Percentiles rank a stretch among this genome's conserved stretches.
Evolutionary conservation across 2,329 filamentous ascomycete genomes (phyloP).

Genomic region (Monosporascus sp.): DNA sequence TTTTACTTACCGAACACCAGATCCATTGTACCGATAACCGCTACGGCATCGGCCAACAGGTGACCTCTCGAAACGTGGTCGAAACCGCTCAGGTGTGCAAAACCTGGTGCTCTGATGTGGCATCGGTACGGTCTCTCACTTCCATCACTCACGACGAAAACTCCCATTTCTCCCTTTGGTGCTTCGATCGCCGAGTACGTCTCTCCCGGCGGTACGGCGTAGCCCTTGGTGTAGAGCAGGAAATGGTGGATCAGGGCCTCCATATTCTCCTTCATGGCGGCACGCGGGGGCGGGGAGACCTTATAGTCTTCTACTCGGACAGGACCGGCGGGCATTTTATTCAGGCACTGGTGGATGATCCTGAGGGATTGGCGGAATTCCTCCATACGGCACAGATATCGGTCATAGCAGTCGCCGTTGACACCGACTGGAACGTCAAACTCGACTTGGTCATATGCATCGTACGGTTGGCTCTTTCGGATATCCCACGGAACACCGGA

Average conservation of each 20-base stretch:
- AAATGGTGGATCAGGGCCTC: conserved; percentile 99
- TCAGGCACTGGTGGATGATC: conserved; percentile 97
- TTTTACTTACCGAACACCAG: conserved; percentile 71
- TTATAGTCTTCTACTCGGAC: conserved; percentile 98
- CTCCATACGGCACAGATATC: conserved; percentile 98
- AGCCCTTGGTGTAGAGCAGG: conserved; percentile 97
- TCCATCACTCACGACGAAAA: conserved; percentile 92
- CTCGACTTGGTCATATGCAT: conserved; percentile 95
- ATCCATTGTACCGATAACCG: conserved; percentile 89
- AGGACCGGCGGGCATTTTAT: conserved; percentile 96
- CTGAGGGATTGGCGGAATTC: conserved; percentile 97
- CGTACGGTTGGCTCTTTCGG: conserved; percentile 94
- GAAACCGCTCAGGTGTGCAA: conserved; percentile 90
- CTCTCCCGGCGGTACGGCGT: conserved; percentile 92
- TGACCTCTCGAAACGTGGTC: conserved; percentile 92
- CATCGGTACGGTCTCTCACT: conserved; percentile 95
- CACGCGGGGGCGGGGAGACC: conserved; percentile 88
- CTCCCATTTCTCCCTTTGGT: conserved; percentile 99
- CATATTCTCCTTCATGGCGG: conserved; percentile 99
- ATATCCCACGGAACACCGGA: conserved; percentile 95
- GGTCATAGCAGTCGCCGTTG: conserved; percentile 98
- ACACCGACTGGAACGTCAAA: conserved; percentile 96
- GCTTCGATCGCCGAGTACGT: conserved; percentile 98
- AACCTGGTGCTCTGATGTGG: conserved; percentile 94
- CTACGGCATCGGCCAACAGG: conserved; percentile 91